These are phyloP conservation scores for Annulohypoxylon stygium DNA, from an alignment of 495 filamentous ascomycete genomes.

Conservation along the genomic window DNA sequence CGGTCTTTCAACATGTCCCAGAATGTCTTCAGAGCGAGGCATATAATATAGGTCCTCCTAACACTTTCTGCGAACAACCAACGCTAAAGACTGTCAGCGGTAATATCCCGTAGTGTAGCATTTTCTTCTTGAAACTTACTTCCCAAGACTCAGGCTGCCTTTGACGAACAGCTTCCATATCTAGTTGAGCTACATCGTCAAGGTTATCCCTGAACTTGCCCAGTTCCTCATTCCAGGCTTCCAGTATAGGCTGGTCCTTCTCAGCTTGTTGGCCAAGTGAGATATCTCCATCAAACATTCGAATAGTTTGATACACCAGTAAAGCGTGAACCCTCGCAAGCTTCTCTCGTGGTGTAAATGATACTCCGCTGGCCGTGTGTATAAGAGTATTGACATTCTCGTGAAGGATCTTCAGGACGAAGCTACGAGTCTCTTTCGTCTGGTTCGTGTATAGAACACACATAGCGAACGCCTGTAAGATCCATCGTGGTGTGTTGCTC, in stretches of 20 bases:
- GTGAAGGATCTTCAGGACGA: constrained; percentile 50
- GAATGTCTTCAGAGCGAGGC: constrained; percentile 27
- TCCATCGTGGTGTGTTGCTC: constrained; percentile 49
- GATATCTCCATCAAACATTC: constrained; percentile 57
- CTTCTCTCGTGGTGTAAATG: constrained; percentile 46
- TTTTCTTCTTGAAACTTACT: constrained; percentile 29
- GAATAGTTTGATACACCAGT: constrained; percentile 54
- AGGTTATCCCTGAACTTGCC: constrained; percentile 52
- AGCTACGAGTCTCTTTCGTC: constrained; percentile 47
- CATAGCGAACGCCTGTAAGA: constrained; percentile 51
- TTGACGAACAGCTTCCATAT: constrained; percentile 20
- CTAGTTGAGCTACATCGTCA: constrained; percentile 35
- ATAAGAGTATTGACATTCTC: constrained; percentile 45
- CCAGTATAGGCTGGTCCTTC: constrained; percentile 49
- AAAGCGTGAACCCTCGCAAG: constrained; percentile 55
- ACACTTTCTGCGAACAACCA: constrained; percentile 49
- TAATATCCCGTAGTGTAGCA: neutral
- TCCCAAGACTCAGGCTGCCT: constrained; percentile 49
- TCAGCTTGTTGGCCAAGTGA: constrained; percentile 51
- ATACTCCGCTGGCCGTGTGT: constrained; percentile 13
- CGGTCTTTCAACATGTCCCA: constrained; percentile 38
- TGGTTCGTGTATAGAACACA: constrained; percentile 52
- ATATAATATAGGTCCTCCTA: constrained; percentile 45
- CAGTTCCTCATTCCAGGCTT: constrained; percentile 52
- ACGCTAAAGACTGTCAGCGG: constrained; percentile 29